A percentile compares a stretch with the other conserved stretches of the same genome.
Evolutionary conservation across 2,329 filamentous ascomycete species (phyloP).

Genomic region (Pleomassaria siparia): DNA sequence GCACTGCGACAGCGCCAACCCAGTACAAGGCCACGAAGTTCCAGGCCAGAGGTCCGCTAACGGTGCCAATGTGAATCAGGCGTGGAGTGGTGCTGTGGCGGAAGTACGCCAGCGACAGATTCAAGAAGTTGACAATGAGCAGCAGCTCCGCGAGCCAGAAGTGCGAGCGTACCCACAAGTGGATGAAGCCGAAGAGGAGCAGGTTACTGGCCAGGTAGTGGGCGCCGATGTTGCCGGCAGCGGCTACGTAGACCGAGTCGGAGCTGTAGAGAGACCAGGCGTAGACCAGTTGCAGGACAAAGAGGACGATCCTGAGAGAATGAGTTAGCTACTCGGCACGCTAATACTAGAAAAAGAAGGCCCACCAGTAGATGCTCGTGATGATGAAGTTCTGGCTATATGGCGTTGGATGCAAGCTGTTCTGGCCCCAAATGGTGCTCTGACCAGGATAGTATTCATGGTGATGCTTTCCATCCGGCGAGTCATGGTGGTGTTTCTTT

Average conservation of each 20-base stretch:
- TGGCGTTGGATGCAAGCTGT: conserved; percentile 65
- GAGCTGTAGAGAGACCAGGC: conserved; percentile 73
- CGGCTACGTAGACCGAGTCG: conserved; percentile 62
- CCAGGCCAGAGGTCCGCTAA: conserved; percentile 80
- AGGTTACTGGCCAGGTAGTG: conserved; percentile 89
- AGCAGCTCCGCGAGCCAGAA: conserved; percentile 78
- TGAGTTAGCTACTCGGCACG: neutral
- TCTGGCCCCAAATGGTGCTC: conserved; percentile 74
- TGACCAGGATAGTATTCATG: conserved; percentile 41
- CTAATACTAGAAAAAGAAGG: neutral
- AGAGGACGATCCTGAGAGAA: conserved; percentile 65
- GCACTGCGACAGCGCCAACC: conserved; percentile 79
- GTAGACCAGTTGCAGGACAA: conserved; percentile 75
- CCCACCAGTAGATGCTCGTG: conserved; percentile 74
- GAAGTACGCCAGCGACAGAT: conserved; percentile 78
- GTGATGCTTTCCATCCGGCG: neutral
- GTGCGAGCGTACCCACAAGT: conserved; percentile 76
- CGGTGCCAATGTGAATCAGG: conserved; percentile 74
- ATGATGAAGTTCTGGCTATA: conserved; percentile 72
- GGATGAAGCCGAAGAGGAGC: conserved; percentile 77
- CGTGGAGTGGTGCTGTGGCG: conserved; percentile 70
- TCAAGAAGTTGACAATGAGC: conserved; percentile 78
- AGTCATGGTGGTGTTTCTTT: neutral
- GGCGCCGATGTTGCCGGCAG: conserved; percentile 74
- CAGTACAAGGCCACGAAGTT: conserved; percentile 85